Evolutionary conservation across 2,329 filamentous ascomycete genomes (phyloP), one percentile per base, ranked within the genome.

Genomic region (Arachnopeziza araneosa): DNA sequence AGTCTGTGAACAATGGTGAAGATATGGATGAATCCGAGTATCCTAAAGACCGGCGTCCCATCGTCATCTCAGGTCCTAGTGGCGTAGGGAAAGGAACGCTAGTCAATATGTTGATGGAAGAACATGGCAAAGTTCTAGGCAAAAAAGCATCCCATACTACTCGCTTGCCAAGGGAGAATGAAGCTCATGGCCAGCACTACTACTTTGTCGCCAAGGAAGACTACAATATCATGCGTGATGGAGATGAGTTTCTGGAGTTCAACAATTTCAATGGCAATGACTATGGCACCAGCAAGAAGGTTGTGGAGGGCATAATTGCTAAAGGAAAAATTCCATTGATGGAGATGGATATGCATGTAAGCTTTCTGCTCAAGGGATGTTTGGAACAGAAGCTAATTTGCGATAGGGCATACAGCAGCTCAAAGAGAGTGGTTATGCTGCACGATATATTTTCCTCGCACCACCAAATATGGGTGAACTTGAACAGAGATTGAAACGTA

Each of bases 11-110:
- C 54, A 62, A 67, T 5, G 73, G 71, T 23, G 74, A 72, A 2
- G 68, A 68, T 9, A 69, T 73, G 6, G 75, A 75, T n/a, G 70
- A 69, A 30, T 71, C 70, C 8, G 73, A 71, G 10, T 68, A 71
- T 49, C 83, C 83, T 2, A 72, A 76, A 23, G 78, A 85, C 65
- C 75, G 72, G 54, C 76, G 76, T 2, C 75, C 82, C 6, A 83
- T 93, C 63, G 82, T 93, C 63, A 78, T 95, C 63, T 85, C 85
- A 9, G 89, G 88, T 2, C 83, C 86, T 5, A 78, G 77, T 6
- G 83, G 83, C 57, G 78, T 80, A 9, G 86, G 85, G 52, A 89
- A 88, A 71, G 83, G 84, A 19, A 83, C 82, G 1, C 75, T 93
- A 51, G 76, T 87, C 57, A 81, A 80, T 60, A 80, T 82, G 64